Conservation (phyloP, 805 yeast species). For the Saccharomycopsis selenospora region DNA sequence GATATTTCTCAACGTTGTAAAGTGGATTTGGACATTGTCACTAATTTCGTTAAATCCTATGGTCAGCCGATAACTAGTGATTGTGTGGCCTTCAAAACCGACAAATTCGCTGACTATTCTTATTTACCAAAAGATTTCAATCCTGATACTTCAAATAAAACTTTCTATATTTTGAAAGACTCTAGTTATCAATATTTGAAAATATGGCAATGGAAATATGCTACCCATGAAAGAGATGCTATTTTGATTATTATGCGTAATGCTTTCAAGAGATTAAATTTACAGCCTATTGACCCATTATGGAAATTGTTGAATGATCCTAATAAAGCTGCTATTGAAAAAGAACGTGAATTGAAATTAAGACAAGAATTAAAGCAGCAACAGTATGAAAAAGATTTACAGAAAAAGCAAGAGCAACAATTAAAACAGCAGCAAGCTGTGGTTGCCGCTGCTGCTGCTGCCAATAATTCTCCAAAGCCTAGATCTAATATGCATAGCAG, state of each 20-base stretch:
- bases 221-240: background rate
- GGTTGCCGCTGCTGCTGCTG: background rate
- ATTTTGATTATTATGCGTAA: constrained; percentile 14
- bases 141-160: background rate
- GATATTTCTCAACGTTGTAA: constrained; percentile 12
- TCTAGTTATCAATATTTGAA: constrained; percentile 13
- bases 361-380: constrained; percentile 7
- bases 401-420: background rate
- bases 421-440: background rate
- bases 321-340: background rate
- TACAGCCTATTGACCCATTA: constrained; percentile 14
- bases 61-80: constrained; percentile 2
- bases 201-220: constrained; percentile 20
- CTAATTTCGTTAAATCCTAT: constrained; percentile 6
- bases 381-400: constrained; percentile 6
- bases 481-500: too few species aligned
- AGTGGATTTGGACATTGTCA: constrained; percentile 5
- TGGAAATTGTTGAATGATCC: constrained; percentile 15
- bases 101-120: constrained; percentile 5
- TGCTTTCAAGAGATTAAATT: constrained; percentile 15
- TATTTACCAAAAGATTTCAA: background rate
- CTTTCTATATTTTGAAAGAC: constrained; percentile 17
- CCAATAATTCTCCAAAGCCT: constrained; percentile 1
- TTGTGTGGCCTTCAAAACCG: constrained; percentile 3
- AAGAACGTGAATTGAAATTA: constrained; percentile 2